A percentile compares a stretch with the other conserved stretches of the same genome.
These are phyloP conservation scores for Colletotrichum shisoi DNA, from an alignment of 2,329 filamentous ascomycete species.

Conservation along the genomic window DNA sequence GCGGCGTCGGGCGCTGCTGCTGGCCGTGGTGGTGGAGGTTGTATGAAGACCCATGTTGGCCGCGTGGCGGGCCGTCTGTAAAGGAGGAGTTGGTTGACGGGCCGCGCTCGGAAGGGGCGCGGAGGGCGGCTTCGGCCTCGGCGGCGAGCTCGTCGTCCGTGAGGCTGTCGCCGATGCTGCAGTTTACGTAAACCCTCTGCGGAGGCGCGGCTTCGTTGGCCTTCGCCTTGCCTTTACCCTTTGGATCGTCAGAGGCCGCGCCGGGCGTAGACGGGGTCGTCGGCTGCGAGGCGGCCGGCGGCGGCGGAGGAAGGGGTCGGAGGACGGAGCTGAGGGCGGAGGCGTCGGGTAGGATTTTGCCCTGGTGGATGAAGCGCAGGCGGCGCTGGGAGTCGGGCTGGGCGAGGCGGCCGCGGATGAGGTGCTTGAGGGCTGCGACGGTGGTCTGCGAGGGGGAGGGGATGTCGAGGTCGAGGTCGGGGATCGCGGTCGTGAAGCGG, in stretches of 20 bases:
- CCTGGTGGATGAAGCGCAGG: conserved; percentile 88
- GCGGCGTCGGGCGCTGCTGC: conserved; percentile 45
- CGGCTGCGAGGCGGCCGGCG: conserved; percentile 60
- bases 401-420: conserved; percentile 77
- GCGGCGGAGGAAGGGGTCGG: conserved; percentile 66
- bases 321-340: conserved; percentile 74
- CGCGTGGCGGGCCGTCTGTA: conserved; percentile 11
- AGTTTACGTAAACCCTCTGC: conserved; percentile 84
- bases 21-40: not conserved
- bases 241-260: conserved; percentile 39
- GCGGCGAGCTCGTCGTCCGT: conserved; percentile 71
- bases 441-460: conserved; percentile 72
- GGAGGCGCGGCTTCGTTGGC: conserved; percentile 56
- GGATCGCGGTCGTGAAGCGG: conserved; percentile 85
- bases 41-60: conserved; percentile 15
- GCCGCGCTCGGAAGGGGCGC: conserved; percentile 33
- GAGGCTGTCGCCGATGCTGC: conserved; percentile 83
- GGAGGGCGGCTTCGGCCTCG: conserved; percentile 64
- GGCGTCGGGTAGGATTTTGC: conserved; percentile 81
- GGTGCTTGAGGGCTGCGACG: conserved; percentile 79
- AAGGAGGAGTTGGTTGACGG: conserved; percentile 30
- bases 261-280: conserved; percentile 44
- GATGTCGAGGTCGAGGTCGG: conserved; percentile 83
- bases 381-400: conserved; percentile 69
- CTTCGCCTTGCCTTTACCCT: conserved; percentile 73